Base-by-base conservation (phyloP, 2,329 filamentous ascomycete species). In the Penicillium frequentans region DNA sequence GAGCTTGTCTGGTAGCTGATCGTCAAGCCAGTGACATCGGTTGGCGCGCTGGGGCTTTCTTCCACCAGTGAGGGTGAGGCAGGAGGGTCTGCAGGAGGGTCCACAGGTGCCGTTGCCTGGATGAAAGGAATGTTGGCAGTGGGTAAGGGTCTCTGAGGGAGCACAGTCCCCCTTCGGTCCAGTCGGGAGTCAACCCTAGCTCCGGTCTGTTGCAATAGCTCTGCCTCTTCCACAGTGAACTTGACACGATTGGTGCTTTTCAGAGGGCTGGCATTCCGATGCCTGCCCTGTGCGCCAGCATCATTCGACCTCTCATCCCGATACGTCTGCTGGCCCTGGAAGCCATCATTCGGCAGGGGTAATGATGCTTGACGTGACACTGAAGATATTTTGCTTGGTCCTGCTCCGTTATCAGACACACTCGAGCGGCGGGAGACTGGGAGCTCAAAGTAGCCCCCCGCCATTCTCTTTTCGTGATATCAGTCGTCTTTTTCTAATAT, bases 251-350 rank as follows among this genome's bases (percentile, higher is more conserved):
- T 75, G 58, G 73, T 60, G 61, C 51, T 66, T 54, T 68, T 71
- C 44, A 69, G 66, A 69, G 72, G 73, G 58, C 71, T 68, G 64
- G 68, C 73, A 75, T 75, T 75, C 73, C 69, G 65, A 61, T 67
- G 59, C 63, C 57, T 73, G 62, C 62, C 63, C 65, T 69, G 72
- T 60, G 66, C 65, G 51, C 59, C 67, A 53, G 54, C 64, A 43
- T 64, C 55, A 50, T 67, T 67, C 48, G 53, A 49, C 31, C 27
- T 55, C 26, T 29, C 31, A 43, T 57, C 33, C 43, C 54, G 56
- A 55, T 58, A 60, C 35, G 60, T 23, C 42, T 60, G 59, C 26
- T 59, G 57, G 46, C 64, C 63, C 46, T 60, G 56, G 27, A 54
- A 47, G 58, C 51, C 60, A 58, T 70, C 68, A 68, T 64, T 68